Conservation (phyloP, 768 basidiomycete genomes). For the Leccinum disarticulatum region DNA sequence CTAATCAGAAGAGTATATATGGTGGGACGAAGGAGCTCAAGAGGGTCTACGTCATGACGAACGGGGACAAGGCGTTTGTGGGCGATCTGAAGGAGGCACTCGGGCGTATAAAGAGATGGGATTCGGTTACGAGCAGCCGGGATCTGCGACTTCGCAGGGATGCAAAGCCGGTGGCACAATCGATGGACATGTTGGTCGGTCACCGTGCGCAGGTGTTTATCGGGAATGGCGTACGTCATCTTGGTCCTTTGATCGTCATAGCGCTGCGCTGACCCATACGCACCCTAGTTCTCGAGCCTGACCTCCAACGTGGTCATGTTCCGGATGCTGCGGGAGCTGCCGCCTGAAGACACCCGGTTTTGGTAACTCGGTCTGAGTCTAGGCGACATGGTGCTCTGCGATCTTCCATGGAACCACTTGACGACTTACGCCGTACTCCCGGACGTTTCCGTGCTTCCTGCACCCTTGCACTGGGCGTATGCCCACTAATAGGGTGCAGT, state of each 20-base stretch:
- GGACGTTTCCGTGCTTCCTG: not conserved
- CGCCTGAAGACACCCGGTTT: conserved; percentile 40
- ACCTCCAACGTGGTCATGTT: conserved; percentile 49
- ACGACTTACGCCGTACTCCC: not conserved
- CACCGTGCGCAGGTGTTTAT: conserved; percentile 63
- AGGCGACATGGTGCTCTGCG: not conserved
- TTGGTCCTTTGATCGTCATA: not conserved
- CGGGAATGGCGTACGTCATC: conserved; percentile 63
- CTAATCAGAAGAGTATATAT: conserved; percentile 20
- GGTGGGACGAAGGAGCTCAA: conserved; percentile 33
- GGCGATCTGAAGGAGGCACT: conserved; percentile 44
- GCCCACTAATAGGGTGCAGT: conserved; percentile 4
- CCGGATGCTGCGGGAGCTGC: conserved; percentile 37
- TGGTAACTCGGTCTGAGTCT: conserved; percentile 30
- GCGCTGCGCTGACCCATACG: not conserved
- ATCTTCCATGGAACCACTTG: not conserved
- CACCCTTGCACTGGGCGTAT: not conserved
- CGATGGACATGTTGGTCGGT: conserved; percentile 68
- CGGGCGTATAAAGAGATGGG: conserved; percentile 40
- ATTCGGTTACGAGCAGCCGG: conserved; percentile 50
- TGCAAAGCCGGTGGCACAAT: conserved; percentile 55
- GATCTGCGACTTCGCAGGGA: conserved; percentile 55
- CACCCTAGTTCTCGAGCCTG: conserved; percentile 46
- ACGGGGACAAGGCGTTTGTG: conserved; percentile 53
- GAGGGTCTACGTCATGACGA: conserved; percentile 64